A percentile compares a stretch with the other conserved stretches of the same genome.
Conservation (phyloP, 805 yeast species). For the Metschnikowia sp. region DNA sequence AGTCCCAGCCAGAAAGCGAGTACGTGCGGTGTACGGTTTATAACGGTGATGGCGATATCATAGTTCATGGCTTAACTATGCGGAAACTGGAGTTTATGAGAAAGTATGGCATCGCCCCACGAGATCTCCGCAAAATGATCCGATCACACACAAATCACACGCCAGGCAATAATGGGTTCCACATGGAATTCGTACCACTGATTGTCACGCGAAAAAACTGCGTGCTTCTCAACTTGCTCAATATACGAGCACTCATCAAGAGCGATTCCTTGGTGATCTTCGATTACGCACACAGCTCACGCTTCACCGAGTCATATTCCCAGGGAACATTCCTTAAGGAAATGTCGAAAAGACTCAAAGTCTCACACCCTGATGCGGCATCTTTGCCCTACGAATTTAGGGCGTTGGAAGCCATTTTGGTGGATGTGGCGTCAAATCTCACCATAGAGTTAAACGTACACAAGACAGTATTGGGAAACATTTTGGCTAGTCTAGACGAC, state of each 20-base stretch:
- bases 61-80: constrained; percentile 44
- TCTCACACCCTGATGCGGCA: constrained; percentile 25
- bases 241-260: constrained; percentile 51
- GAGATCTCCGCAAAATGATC: constrained; percentile 57
- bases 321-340: constrained; percentile 43
- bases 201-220: constrained; percentile 46
- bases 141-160: constrained; percentile 19
- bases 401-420: constrained; percentile 83
- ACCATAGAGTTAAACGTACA: constrained; percentile 87
- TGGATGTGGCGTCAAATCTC: constrained; percentile 73
- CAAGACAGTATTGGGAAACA: constrained; percentile 67
- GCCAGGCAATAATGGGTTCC: constrained; percentile 18
- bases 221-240: constrained; percentile 46
- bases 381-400: constrained; percentile 80
- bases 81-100: constrained; percentile 42
- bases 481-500: constrained; percentile 73
- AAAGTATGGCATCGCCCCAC: constrained; percentile 46
- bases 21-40: constrained; percentile 49
- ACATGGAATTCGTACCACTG: constrained; percentile 55
- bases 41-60: constrained; percentile 42
- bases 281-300: constrained; percentile 21
- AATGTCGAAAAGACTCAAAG: constrained; percentile 35
- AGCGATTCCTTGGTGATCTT: constrained; percentile 52
- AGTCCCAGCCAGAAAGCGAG: constrained; percentile 27
- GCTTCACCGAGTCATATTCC: constrained; percentile 43